Evolutionary conservation across 75 land plant genomes (phyloP), one percentile per base, ranked within the genome.

Genomic region (Selaginella tamariscina): DNA sequence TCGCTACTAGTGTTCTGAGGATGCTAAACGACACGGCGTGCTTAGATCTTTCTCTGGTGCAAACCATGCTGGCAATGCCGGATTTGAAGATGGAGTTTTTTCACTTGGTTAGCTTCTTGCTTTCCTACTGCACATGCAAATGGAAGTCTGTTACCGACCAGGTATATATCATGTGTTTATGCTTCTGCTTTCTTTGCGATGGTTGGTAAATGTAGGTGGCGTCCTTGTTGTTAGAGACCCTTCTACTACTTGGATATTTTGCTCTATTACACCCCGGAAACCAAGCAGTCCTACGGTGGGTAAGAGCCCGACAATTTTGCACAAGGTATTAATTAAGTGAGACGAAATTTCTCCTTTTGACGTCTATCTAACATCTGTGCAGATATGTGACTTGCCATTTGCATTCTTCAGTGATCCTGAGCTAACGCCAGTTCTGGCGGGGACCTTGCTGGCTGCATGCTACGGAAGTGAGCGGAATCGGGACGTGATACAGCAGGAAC

Each of bases 261-360:
- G 71, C 94, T 1, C 72, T 92, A 70, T 78, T 88, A 33, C 87
- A 92, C 75, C 77, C 84, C 26, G 89, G 71, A 55, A 88, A 92
- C 64, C 97, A 88, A 79, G 97, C 87, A 57, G 89, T 88, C 32
- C 97, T 92, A 63, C 81, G 94, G 2, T 92, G 97, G 97, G 97
- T 23, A 88, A 86, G 66, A 83, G 88, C 33, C 94, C 94, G 0
- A 92, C 93, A 20, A 88, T 92, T 2, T 84, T 92, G 54, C 94
- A 88, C 81, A 92, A 92, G 89, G 97, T 86, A 30, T 56, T 9
- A 15, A 60, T 23, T 60, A 23, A 33, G 1, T 24, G 27, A 55
- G 21, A 24, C 27, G 1, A 18, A 15, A 62, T 62, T 18, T 30
- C 29, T 65, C 18, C 18, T 20, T 29, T 0, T 0, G 70, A 63